Conservation (phyloP, 2,329 filamentous ascomycete genomes). For the Ophiobolus disseminans region DNA sequence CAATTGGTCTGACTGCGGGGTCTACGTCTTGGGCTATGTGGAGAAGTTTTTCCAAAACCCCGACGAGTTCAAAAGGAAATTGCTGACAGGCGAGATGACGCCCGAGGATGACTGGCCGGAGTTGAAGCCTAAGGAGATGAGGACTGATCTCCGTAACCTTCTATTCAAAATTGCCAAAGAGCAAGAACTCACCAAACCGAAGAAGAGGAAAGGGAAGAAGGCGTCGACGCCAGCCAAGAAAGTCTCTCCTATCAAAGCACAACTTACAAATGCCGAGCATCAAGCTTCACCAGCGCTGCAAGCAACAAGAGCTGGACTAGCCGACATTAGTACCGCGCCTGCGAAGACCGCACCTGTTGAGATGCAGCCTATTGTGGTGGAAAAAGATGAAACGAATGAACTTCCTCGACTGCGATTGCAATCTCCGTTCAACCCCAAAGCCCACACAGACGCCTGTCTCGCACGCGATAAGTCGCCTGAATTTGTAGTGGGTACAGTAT, state of each 20-base stretch:
- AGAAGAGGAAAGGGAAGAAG: slow-evolving; percentile 23
- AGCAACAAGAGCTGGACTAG: too few relatives aligned
- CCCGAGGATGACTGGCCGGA: slow-evolving; percentile 62
- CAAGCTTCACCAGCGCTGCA: neutral
- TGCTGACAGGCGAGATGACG: slow-evolving; percentile 71
- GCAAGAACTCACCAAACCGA: slow-evolving; percentile 18
- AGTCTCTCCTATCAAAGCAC: neutral
- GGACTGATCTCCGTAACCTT: slow-evolving; percentile 69
- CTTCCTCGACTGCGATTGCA: too few relatives aligned
- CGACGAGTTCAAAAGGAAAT: slow-evolving; percentile 69
- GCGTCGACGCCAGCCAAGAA: slow-evolving; percentile 2
- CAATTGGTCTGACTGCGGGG: slow-evolving; percentile 88
- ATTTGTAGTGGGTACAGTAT: too few relatives aligned
- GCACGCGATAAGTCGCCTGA: too few relatives aligned
- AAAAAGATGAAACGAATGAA: too few relatives aligned
- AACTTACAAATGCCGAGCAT: neutral
- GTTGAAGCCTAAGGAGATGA: slow-evolving; percentile 64
- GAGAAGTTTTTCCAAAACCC: slow-evolving; percentile 81
- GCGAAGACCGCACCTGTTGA: too few relatives aligned
- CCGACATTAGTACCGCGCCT: too few relatives aligned
- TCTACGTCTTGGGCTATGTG: slow-evolving; percentile 85
- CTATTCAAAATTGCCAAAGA: slow-evolving; percentile 69
- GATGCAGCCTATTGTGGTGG: too few relatives aligned
- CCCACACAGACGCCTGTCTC: too few relatives aligned
- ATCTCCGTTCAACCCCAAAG: too few relatives aligned